Conservation (phyloP, 2,329 filamentous ascomycete species). For the Dendrostoma leiphaemia region DNA sequence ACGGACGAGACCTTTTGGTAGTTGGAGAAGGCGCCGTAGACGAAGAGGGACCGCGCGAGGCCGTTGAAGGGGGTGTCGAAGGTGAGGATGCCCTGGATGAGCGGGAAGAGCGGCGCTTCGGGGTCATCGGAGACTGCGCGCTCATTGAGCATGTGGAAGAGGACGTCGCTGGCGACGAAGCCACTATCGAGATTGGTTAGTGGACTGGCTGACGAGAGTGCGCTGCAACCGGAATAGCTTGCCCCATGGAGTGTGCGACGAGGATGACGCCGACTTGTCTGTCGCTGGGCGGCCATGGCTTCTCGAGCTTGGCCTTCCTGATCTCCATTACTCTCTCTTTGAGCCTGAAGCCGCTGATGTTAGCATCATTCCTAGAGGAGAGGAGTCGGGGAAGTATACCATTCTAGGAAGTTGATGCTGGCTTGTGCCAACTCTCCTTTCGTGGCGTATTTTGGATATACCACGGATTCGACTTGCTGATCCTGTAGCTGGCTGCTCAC, state of each 20-base stretch:
- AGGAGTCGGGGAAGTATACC: conserved; percentile 29
- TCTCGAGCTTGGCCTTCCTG: conserved; percentile 65
- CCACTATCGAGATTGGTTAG: no score
- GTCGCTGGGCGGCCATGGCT: conserved; percentile 75
- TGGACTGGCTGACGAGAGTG: no score
- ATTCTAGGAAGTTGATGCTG: conserved; percentile 44
- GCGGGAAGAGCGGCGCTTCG: conserved; percentile 61
- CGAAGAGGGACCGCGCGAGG: conserved; percentile 57
- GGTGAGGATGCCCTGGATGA: conserved; percentile 75
- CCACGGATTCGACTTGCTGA: conserved; percentile 57
- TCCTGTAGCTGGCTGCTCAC: conserved; percentile 59
- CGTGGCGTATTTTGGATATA: conserved; percentile 73
- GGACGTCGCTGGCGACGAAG: conserved; percentile 78
- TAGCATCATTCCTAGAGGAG: background rate
- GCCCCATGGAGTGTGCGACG: conserved; percentile 80
- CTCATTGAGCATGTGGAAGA: conserved; percentile 71
- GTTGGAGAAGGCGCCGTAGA: conserved; percentile 59
- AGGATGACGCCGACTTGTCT: conserved; percentile 78
- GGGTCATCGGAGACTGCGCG: conserved; percentile 35
- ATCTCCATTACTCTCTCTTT: conserved; percentile 79
- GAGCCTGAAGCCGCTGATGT: conserved; percentile 51
- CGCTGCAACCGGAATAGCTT: conserved; percentile 20
- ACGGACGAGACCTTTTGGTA: conserved; percentile 56
- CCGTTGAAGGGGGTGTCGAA: conserved; percentile 86
- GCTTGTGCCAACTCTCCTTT: conserved; percentile 61